phyloP scores from a whole-genome alignment of 192 early-diverging fungal genomes.

The Coemansia sp. region DNA sequence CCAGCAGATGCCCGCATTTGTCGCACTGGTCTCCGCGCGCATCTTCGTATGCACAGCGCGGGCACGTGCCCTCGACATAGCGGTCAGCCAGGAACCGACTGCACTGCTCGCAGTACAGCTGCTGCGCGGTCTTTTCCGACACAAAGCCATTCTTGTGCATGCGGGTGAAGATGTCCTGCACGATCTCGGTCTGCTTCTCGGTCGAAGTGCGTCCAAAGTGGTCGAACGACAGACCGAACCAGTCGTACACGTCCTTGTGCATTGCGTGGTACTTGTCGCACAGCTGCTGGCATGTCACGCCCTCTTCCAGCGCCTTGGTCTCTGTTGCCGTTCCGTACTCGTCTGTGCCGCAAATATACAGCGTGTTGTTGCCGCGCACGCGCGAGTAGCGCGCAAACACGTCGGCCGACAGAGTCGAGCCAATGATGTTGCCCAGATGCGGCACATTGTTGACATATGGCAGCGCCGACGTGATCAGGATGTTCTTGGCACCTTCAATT shows the following conservation, averaged over 20 bases:
- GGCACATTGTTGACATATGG: slow-evolving; percentile 99
- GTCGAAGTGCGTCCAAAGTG: slow-evolving; percentile 95
- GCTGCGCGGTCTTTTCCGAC: slow-evolving; percentile 74
- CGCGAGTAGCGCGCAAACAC: slow-evolving; percentile 93
- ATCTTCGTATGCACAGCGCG: slow-evolving; percentile 83
- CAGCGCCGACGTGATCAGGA: slow-evolving; percentile 93
- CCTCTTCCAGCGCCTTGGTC: slow-evolving; percentile 95
- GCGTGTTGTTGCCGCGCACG: slow-evolving; percentile 81
- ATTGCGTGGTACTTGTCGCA: slow-evolving; percentile 95
- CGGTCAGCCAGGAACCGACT: slow-evolving; percentile 93
- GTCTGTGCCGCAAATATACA: slow-evolving; percentile 96
- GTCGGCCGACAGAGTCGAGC: slow-evolving; percentile 97
- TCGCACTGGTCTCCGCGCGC: slow-evolving; percentile 99
- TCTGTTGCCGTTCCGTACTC: slow-evolving; percentile 99
- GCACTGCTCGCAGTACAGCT: slow-evolving; percentile 90
- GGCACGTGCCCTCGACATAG: slow-evolving; percentile 96
- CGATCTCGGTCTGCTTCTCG: slow-evolving; percentile 84
- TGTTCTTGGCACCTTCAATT: slow-evolving; percentile 62
- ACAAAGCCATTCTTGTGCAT: slow-evolving; percentile 70
- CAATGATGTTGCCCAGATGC: slow-evolving; percentile 98
- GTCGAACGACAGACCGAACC: slow-evolving; percentile 95
- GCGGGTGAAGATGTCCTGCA: slow-evolving; percentile 85
- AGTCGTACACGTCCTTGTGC: slow-evolving; percentile 87
- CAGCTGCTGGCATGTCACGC: slow-evolving; percentile 82
- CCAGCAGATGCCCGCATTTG: slow-evolving; percentile 83